Base-by-base conservation (phyloP, 768 basidiomycete genomes). In the Galerina sulciceps region DNA sequence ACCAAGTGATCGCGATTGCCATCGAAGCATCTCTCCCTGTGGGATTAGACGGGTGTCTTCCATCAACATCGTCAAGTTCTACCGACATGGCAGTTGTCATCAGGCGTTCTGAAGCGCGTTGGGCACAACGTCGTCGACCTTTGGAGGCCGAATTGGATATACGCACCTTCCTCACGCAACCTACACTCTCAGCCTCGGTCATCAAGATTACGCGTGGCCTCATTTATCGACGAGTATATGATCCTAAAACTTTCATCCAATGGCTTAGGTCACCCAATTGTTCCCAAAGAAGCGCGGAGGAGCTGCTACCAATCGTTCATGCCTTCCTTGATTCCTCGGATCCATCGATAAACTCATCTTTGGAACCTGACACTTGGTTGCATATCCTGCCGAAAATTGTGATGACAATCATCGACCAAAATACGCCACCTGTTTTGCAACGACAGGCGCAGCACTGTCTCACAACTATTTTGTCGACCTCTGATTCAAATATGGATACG, bases 1-100 rank as follows among this genome's bases (percentile, higher is more conserved):
- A 88, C 41, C 73, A 78, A 9, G 68, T 88, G 58, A 74, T 88
- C 18, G 79, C 83, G 2, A 63, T 64, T 3, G 71, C 76, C 0
- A 58, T 85, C 3, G 69, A 75, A 14, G 75, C 77, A 1, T 74
- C 74, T 9, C 49, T 82, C 17, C 81, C 81, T 0, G 60, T 76
- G 10, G 71, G 73, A 20, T 61, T 73, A 45, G 69, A 76, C 37
- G 78, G 79, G 10, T 63, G 52, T 41, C 50, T 46, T 26, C 43
- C 59, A 8, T 35, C 44, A 9, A 54, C 65, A 14, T 34, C 20
- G 2, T 60, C 61, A 4, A 52, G 52, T 10, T 66, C 69, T 5
- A 38, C 44, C 5, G 63, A 55, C 26, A 41, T 75, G 3, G 62
- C 57, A 13, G 51, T 59, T 20, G 44, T 76, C 15, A 56, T 74